Conservation (phyloP, 495 filamentous ascomycete species). For the Podospora pseudopauciseta region DNA sequence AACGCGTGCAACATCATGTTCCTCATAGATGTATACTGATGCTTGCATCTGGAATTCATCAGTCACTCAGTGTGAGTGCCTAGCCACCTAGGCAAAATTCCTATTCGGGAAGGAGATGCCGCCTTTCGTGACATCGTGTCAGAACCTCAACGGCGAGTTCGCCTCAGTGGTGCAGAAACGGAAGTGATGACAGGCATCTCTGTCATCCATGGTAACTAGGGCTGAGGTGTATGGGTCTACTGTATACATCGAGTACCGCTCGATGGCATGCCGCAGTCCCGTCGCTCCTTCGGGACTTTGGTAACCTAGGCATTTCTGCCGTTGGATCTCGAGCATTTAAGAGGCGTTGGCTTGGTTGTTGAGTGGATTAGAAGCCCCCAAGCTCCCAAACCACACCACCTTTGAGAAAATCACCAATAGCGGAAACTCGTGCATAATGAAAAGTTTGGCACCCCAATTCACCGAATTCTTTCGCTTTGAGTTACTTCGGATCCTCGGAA, state of each 20-base stretch:
- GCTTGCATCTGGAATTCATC: neutral
- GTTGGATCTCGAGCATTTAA: neutral
- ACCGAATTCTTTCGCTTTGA: conserved; percentile 36
- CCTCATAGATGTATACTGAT: neutral
- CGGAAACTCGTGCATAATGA: neutral
- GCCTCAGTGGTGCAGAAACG: conserved; percentile 16
- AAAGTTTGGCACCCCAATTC: neutral
- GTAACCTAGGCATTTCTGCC: neutral
- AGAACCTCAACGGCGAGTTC: neutral
- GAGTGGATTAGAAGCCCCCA: neutral
- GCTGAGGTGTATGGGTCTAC: neutral
- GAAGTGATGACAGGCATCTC: neutral
- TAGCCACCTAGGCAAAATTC: neutral
- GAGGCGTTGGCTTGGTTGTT: neutral
- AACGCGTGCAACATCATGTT: neutral
- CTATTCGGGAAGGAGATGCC: neutral
- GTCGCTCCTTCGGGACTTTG: neutral
- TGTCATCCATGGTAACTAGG: neutral
- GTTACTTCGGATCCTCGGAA: conserved; percentile 40
- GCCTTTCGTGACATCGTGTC: neutral
- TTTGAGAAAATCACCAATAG: neutral
- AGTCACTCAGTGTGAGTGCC: neutral
- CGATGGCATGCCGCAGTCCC: neutral
- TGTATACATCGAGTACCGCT: neutral
- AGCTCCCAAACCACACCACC: neutral